These are phyloP conservation scores for Emergomyces africanus DNA, from an alignment of 2,329 filamentous ascomycete genomes.

Conservation along the genomic window DNA sequence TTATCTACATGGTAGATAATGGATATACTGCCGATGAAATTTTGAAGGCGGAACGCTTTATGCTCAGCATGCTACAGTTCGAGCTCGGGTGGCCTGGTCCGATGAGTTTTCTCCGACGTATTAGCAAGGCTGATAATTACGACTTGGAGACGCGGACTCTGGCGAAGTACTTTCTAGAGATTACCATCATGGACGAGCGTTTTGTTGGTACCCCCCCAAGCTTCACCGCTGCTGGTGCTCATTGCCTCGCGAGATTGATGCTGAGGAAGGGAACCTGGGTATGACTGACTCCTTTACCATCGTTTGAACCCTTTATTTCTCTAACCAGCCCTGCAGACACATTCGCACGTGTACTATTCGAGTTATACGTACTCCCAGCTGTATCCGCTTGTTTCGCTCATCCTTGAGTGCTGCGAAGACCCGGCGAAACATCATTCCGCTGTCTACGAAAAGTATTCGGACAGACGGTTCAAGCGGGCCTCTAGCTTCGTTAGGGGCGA, in stretches of 20 bases:
- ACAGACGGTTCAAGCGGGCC: slow-evolving; percentile 75
- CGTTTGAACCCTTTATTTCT: neutral
- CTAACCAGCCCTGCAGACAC: slow-evolving; percentile 42
- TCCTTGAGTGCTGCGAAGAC: slow-evolving; percentile 77
- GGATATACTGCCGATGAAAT: slow-evolving; percentile 87
- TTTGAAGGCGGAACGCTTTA: slow-evolving; percentile 92
- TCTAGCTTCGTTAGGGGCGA: slow-evolving; percentile 68
- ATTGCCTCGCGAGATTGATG: slow-evolving; percentile 81
- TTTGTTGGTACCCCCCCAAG: slow-evolving; percentile 87
- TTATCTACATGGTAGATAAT: slow-evolving; percentile 95
- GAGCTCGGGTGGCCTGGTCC: slow-evolving; percentile 97
- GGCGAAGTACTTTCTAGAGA: slow-evolving; percentile 94
- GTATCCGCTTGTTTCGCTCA: slow-evolving; percentile 59
- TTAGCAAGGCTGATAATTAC: slow-evolving; percentile 98
- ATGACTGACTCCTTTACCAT: slow-evolving; percentile 38
- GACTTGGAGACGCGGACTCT: slow-evolving; percentile 89
- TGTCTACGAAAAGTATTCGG: slow-evolving; percentile 84
- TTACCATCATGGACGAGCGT: slow-evolving; percentile 95
- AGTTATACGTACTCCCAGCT: slow-evolving; percentile 84
- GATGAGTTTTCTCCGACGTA: slow-evolving; percentile 92
- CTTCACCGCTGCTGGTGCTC: slow-evolving; percentile 80
- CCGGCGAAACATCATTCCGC: slow-evolving; percentile 71
- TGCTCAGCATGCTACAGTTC: slow-evolving; percentile 92
- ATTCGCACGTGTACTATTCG: slow-evolving; percentile 80
- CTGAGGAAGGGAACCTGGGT: slow-evolving; percentile 90